A percentile compares a stretch with the other conserved stretches of the same genome.
Conservation (phyloP, 202 grass and related monocot species). For the Zizania palustris region DNA sequence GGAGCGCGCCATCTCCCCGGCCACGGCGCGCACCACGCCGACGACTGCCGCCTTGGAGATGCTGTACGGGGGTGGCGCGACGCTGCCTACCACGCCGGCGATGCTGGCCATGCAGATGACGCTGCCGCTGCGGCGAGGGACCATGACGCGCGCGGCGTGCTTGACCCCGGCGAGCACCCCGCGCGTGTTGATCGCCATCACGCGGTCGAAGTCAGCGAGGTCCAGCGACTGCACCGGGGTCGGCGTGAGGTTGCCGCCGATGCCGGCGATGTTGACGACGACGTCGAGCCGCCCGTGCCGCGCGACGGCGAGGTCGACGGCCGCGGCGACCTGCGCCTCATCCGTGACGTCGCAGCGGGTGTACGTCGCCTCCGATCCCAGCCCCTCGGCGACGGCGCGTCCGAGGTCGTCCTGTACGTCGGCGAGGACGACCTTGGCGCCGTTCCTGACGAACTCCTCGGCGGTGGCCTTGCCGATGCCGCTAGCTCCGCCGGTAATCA, state of each 20-base stretch:
- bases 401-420: slow-evolving; percentile 59
- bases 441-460: slow-evolving; percentile 45
- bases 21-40: slow-evolving; percentile 36
- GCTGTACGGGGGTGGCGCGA: slow-evolving; percentile 1
- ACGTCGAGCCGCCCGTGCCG: slow-evolving; percentile 58
- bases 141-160: slow-evolving; percentile 75
- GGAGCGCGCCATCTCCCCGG: slow-evolving; percentile 33
- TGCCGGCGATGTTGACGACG: slow-evolving; percentile 61
- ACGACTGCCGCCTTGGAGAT: slow-evolving; percentile 47
- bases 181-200: slow-evolving; percentile 46
- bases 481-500: slow-evolving; percentile 68
- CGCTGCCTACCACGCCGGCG: slow-evolving; percentile 9
- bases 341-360: slow-evolving; percentile 52
- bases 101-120: slow-evolving; percentile 65
- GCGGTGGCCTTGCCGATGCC: slow-evolving; percentile 66
- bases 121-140: slow-evolving; percentile 39
- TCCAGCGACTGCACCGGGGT: slow-evolving; percentile 36
- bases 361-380: slow-evolving; percentile 35
- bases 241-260: neutral
- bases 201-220: slow-evolving; percentile 48
- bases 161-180: slow-evolving; percentile 51
- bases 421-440: slow-evolving; percentile 57
- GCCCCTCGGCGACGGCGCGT: slow-evolving; percentile 8
- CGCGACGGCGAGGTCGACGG: slow-evolving; percentile 51
- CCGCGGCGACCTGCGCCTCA: slow-evolving; percentile 49